Conservation (phyloP, 1,139 yeast genomes). For the Suhomyces panamericanus region DNA sequence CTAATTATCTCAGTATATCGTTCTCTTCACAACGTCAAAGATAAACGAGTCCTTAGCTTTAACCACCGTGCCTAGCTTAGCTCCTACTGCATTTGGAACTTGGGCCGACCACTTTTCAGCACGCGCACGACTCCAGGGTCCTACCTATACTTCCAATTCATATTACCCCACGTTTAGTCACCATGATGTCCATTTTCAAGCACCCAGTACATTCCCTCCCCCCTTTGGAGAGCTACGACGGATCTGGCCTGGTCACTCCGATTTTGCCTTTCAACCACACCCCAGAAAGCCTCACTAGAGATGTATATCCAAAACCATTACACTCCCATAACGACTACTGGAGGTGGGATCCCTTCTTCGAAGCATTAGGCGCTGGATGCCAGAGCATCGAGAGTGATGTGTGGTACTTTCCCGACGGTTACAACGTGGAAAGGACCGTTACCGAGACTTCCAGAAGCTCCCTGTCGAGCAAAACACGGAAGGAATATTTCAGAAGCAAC, state of each 20-base stretch:
- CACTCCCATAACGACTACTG: slow-evolving; percentile 82
- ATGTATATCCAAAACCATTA: slow-evolving; percentile 50
- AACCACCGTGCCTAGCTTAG: too few species aligned
- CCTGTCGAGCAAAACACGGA: slow-evolving; percentile 14
- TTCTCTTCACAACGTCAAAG: too few species aligned
- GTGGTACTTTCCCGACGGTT: slow-evolving; percentile 49
- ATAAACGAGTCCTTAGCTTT: too few species aligned
- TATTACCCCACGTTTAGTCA: not conserved
- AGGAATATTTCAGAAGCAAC: slow-evolving; percentile 26
- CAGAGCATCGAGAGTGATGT: slow-evolving; percentile 72
- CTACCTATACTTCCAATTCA: too few species aligned
- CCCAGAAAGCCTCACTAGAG: slow-evolving; percentile 45
- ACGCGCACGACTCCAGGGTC: too few species aligned
- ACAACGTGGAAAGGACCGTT: slow-evolving; percentile 25
- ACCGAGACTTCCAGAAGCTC: slow-evolving; percentile 21
- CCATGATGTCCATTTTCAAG: slow-evolving; percentile 18
- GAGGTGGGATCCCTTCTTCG: slow-evolving; percentile 61
- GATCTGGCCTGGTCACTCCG: slow-evolving; percentile 15
- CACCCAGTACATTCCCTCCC: slow-evolving; percentile 3
- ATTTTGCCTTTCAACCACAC: slow-evolving; percentile 18
- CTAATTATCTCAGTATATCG: too few species aligned
- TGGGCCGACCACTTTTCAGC: too few species aligned
- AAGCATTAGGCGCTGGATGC: slow-evolving; percentile 60
- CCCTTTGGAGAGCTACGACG: slow-evolving; percentile 10
- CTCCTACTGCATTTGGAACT: too few species aligned